A percentile compares a stretch with the other conserved stretches of the same genome.
phyloP scores from a whole-genome alignment of 257 asterid genomes.

The Ilex asprella region DNA sequence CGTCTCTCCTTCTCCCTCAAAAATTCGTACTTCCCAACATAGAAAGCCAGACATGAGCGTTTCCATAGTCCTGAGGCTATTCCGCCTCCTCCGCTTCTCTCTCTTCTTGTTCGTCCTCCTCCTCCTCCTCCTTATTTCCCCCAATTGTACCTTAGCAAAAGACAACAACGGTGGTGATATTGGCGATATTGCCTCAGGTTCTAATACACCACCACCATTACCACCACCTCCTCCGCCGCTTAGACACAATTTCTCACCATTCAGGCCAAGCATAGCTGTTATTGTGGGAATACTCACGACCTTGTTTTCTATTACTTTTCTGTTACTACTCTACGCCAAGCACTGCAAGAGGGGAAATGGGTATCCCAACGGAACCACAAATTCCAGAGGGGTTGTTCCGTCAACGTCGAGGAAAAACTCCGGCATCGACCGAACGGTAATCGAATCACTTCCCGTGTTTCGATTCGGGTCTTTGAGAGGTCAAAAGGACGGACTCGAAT shows the following conservation, averaged over 20 bases:
- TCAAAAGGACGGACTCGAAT: slow-evolving; percentile 72
- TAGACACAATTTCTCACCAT: slow-evolving; percentile 15
- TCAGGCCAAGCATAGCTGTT: slow-evolving; percentile 49
- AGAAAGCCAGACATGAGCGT: slow-evolving; percentile 27
- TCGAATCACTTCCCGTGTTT: slow-evolving; percentile 63
- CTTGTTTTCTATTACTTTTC: slow-evolving; percentile 52
- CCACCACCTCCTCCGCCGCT: slow-evolving; percentile 10
- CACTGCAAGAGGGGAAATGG: slow-evolving; percentile 44
- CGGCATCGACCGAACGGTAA: slow-evolving; percentile 46
- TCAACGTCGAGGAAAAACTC: slow-evolving; percentile 33
- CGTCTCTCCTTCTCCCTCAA: not conserved
- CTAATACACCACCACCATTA: slow-evolving; percentile 19
- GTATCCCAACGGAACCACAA: not conserved
- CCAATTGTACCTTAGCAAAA: not conserved
- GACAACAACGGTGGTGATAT: slow-evolving; percentile 4
- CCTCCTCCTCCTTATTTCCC: not conserved
- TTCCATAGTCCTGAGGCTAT: slow-evolving; percentile 8
- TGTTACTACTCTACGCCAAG: slow-evolving; percentile 55
- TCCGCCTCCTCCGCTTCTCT: slow-evolving; percentile 15
- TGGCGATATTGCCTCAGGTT: slow-evolving; percentile 1
- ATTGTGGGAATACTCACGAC: slow-evolving; percentile 53
- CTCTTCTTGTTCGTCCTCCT: slow-evolving; percentile 7
- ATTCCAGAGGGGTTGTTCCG: slow-evolving; percentile 14
- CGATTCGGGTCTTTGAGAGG: slow-evolving; percentile 66
- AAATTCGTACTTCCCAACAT: not conserved